These are phyloP conservation scores for Xylariomycetidae sp. DNA, from an alignment of 2,329 filamentous ascomycete genomes.

Conservation along the genomic window DNA sequence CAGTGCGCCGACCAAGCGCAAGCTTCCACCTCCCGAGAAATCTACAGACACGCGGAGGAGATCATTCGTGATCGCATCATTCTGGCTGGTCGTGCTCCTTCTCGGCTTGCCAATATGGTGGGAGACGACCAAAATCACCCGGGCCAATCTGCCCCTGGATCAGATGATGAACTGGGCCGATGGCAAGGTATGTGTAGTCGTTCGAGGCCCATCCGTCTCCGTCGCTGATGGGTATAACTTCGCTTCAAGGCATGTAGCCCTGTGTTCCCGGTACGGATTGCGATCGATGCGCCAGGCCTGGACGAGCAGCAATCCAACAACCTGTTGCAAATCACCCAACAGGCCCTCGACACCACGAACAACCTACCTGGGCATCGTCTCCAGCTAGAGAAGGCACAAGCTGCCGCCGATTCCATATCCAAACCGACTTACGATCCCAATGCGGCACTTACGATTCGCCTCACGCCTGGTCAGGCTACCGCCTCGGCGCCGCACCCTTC, in stretches of 20 bases:
- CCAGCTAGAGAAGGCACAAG: constrained; percentile 58
- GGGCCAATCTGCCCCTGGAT: constrained; percentile 74
- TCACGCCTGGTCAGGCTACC: constrained; percentile 56
- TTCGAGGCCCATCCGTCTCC: not conserved
- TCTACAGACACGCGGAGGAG: constrained; percentile 63
- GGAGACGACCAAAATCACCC: constrained; percentile 87
- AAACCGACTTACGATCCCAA: constrained; percentile 30
- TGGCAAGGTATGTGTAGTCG: constrained; percentile 59
- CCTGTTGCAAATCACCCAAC: constrained; percentile 74
- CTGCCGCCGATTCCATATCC: constrained; percentile 23
- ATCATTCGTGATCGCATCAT: constrained; percentile 72
- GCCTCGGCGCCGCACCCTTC: constrained; percentile 63
- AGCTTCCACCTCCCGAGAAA: constrained; percentile 71
- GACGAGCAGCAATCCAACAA: constrained; percentile 62
- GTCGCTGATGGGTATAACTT: constrained; percentile 6
- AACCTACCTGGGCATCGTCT: constrained; percentile 82
- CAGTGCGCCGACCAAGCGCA: constrained; percentile 19
- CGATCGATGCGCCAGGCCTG: constrained; percentile 63
- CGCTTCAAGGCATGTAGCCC: constrained; percentile 71
- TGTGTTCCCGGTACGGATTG: constrained; percentile 80
- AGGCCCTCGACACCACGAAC: constrained; percentile 78
- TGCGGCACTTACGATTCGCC: constrained; percentile 62
- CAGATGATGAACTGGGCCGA: constrained; percentile 90
- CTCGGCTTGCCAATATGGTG: constrained; percentile 94
- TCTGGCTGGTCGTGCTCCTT: constrained; percentile 80